phyloP scores from a whole-genome alignment of 768 basidiomycete species.

The Tricholoma saponaceum region DNA sequence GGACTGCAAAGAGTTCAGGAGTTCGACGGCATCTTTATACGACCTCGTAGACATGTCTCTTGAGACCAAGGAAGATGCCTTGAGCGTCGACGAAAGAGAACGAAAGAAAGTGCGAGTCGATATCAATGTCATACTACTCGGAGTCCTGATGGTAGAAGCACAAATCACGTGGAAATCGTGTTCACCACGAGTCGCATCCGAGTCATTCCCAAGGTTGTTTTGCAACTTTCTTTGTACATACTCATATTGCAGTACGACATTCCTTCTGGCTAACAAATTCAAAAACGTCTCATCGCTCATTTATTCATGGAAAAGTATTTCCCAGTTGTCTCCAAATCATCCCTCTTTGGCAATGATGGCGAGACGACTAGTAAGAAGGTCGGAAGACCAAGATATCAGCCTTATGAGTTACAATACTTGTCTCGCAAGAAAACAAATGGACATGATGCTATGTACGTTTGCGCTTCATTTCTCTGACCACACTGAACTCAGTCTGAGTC shows the following conservation, averaged over 20 bases:
- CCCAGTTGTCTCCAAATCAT: slow-evolving; percentile 16
- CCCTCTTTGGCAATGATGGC: not conserved
- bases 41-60: slow-evolving; percentile 57
- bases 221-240: not conserved
- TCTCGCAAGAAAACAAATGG: not conserved
- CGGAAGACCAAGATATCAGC: slow-evolving; percentile 15
- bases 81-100: slow-evolving; percentile 4
- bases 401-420: slow-evolving; percentile 6
- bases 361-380: slow-evolving; percentile 9
- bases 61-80: not conserved
- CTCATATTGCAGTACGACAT: not conserved
- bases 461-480: not conserved
- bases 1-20: slow-evolving; percentile 79
- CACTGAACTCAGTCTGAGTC: not conserved
- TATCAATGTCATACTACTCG: too few species aligned
- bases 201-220: too few species aligned
- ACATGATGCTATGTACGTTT: slow-evolving; percentile 11
- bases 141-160: not conserved
- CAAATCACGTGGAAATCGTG: not conserved
- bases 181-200: too few species aligned
- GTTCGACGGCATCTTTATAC: slow-evolving; percentile 70
- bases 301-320: slow-evolving; percentile 20
- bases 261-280: not conserved
- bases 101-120: slow-evolving; percentile 9
- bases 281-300: not conserved